phyloP scores from a whole-genome alignment of 2,329 filamentous ascomycete species.

The Teratosphaeria nubilosa region DNA sequence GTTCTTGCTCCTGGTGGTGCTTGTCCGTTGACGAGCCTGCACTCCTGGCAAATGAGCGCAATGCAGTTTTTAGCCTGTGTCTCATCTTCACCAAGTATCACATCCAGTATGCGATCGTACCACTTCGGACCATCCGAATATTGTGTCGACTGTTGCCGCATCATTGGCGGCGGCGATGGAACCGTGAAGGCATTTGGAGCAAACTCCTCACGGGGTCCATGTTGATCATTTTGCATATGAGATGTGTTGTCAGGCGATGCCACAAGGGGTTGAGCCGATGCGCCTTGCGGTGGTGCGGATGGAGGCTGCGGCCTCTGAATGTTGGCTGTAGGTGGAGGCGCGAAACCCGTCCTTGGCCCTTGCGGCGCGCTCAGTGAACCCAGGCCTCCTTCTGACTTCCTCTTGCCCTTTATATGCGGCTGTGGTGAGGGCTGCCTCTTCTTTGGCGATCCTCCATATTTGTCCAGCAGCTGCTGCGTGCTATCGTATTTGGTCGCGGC shows the following conservation, averaged over 20 bases:
- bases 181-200: conserved; percentile 59
- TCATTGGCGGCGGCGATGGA: conserved; percentile 18
- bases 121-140: conserved; percentile 47
- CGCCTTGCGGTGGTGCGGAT: not conserved
- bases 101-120: conserved; percentile 91
- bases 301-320: conserved; percentile 34
- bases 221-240: no score
- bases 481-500: conserved; percentile 92
- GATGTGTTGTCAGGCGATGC: not conserved
- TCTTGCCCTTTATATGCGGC: conserved; percentile 26
- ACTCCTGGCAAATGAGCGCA: conserved; percentile 71
- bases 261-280: not conserved
- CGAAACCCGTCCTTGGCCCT: conserved; percentile 45
- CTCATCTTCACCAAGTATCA: conserved; percentile 90
- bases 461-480: conserved; percentile 83
- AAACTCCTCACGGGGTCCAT: conserved; percentile 48
- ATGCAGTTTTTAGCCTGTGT: conserved; percentile 83
- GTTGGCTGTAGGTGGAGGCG: conserved; percentile 56
- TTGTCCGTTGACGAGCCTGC: conserved; percentile 87
- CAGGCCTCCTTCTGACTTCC: conserved; percentile 8
- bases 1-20: conserved; percentile 76
- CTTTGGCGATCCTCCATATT: conserved; percentile 64
- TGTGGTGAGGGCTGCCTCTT: conserved; percentile 22
- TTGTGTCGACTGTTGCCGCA: conserved; percentile 13
- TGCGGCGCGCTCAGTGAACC: conserved; percentile 18